Conservation (phyloP, 2,329 filamentous ascomycete genomes). For the Hypocreales sp. region DNA sequence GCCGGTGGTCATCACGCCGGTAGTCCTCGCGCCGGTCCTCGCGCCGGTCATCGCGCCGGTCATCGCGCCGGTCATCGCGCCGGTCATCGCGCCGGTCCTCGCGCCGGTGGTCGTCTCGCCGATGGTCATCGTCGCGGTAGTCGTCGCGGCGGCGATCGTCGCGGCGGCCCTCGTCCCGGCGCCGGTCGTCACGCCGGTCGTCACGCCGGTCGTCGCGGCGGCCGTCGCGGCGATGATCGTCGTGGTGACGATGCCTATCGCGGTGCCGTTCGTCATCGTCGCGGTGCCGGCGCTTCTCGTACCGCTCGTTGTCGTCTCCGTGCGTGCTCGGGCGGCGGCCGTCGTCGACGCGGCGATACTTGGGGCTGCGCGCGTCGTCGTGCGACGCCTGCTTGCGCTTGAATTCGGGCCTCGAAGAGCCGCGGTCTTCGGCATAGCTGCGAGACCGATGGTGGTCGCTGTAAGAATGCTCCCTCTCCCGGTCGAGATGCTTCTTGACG, state of each 20-base stretch:
- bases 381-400: constrained; percentile 46
- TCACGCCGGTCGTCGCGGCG: constrained; percentile 12
- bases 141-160: constrained; percentile 8
- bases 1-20: constrained; percentile 5
- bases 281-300: constrained; percentile 11
- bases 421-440: constrained; percentile 34
- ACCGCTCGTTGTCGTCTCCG: constrained; percentile 20
- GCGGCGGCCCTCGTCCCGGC: constrained; percentile 6
- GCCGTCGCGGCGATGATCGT: constrained; percentile 13
- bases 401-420: constrained; percentile 34
- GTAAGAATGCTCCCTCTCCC: constrained; percentile 28
- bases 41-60: constrained; percentile 12
- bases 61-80: constrained; percentile 7
- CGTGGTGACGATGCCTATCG: constrained; percentile 19
- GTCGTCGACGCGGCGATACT: constrained; percentile 25
- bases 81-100: constrained; percentile 11
- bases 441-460: constrained; percentile 34
- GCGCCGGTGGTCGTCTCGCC: constrained; percentile 5
- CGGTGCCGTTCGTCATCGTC: constrained; percentile 10
- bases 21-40: constrained; percentile 24
- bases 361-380: constrained; percentile 26
- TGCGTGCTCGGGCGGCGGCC: constrained; percentile 20
- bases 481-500: constrained; percentile 28
- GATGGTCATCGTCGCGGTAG: constrained; percentile 12
- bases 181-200: constrained; percentile 8